Base-by-base conservation (phyloP, 208 protist species). In the Trichomonas tenax region DNA sequence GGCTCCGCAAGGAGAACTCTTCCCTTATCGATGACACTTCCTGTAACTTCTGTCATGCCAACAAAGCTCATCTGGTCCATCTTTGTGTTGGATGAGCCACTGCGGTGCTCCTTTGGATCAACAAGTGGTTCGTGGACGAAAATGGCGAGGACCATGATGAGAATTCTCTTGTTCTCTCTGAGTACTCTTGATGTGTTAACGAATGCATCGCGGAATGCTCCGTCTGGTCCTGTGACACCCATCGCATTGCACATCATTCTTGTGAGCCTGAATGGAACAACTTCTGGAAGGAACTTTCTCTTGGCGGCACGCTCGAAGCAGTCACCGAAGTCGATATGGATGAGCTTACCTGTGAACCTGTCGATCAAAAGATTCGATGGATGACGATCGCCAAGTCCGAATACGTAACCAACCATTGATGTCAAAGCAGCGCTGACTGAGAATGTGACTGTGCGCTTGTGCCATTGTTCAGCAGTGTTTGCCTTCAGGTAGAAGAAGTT, bases 271-370 rank as follows among this genome's bases (percentile, higher is more conserved):
- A 96, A 96, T 82, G 93, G 93, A 46, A 96, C 93, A 63, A 96
- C 46, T 81, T 96, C 93, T 17, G 93, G 93, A 23, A 96, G 26
- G 36, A 82, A 41, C 49, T 58, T 8, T 26, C 96, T 14, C 14
- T 41, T 38, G 6, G 63, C 96, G 15, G 96, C 96, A 0, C 89
- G 41, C 34, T 97, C 96, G 63, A 97, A 97, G 31, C 96, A 97
- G 38, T 96, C 93, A 82, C 51, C 51, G 41, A 82, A 96, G 31
- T 96, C 93, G 40, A 96, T 96, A 23, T 96, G 93, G 38, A 96
- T 40, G 3, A 96, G 46, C 72, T 82, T 81, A 11, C 93, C 93
- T 11, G 46, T 82, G 46, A 21, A 31, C 38, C 34, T 34, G 34
- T 96, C 93, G 11, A 96, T 82, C 38, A 96, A 34, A 15, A 96